Evolutionary conservation across 164 flowering plant species (phyloP).

Genomic region (Nymphaea colorata): DNA sequence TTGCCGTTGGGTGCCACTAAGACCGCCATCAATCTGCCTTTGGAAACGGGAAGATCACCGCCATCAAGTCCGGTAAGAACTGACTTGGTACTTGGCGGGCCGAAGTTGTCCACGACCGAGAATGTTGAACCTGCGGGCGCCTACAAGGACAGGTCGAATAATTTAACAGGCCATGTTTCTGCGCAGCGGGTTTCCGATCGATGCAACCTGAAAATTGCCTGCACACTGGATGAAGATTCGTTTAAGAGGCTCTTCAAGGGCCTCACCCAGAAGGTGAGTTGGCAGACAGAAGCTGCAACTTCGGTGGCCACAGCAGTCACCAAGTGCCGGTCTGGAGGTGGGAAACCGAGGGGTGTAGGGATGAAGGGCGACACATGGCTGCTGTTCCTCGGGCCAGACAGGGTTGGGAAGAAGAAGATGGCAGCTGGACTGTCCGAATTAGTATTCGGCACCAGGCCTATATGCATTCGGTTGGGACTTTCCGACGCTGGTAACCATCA

Average conservation of each 20-base stretch:
- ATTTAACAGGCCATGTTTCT: not conserved
- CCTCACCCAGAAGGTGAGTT: slow-evolving; percentile 60
- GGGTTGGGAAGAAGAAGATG: slow-evolving; percentile 84
- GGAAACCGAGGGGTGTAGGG: slow-evolving; percentile 41
- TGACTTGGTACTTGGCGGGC: slow-evolving; percentile 67
- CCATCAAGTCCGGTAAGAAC: slow-evolving; percentile 74
- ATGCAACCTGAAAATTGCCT: not conserved
- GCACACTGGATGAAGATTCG: slow-evolving; percentile 42
- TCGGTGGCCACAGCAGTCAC: slow-evolving; percentile 53
- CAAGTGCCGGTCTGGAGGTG: slow-evolving; percentile 49
- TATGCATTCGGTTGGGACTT: slow-evolving; percentile 48
- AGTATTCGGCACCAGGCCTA: slow-evolving; percentile 39
- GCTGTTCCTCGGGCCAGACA: slow-evolving; percentile 74
- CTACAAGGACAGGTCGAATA: not conserved
- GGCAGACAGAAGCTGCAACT: slow-evolving; percentile 92
- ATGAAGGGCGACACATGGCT: slow-evolving; percentile 75
- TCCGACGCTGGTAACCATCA: not conserved
- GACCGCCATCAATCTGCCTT: slow-evolving; percentile 20
- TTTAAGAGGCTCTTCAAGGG: slow-evolving; percentile 78
- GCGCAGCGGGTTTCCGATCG: not conserved
- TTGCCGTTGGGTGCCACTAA: not conserved
- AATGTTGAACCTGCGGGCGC: not conserved
- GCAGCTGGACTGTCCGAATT: slow-evolving; percentile 62
- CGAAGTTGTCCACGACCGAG: slow-evolving; percentile 10
- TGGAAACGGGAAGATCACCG: slow-evolving; percentile 11